Evolutionary conservation across 345 rosid species (phyloP), one percentile per base, ranked within the genome.

Genomic region (Moricandia moricandioides): DNA sequence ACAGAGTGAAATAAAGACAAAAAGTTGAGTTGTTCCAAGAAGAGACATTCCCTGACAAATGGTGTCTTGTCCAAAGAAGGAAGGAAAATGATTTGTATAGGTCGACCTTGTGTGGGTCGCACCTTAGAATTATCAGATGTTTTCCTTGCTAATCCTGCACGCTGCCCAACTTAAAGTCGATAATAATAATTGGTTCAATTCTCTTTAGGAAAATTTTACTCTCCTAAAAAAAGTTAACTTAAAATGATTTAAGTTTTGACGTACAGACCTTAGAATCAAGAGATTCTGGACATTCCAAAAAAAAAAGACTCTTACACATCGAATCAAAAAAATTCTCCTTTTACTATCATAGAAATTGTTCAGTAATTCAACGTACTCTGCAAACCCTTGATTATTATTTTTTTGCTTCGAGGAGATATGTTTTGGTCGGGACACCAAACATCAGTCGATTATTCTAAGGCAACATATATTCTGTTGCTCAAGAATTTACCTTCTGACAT

Each of bases 31-130:
- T 2, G 62, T 68, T 24, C 34, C 34, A 68, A 63, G 40, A 57
- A 33, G 72, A 77, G 68, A 71, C 76, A 77, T 77, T 77, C 80
- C 55, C 80, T 77, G 80, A 77, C 80, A 77, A 70, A 76, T 9
- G 52, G 52, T 47, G 74, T 69, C 27, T 21, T 70, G 66, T 55
- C 80, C 30, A 43, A 76, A 52, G 18, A 47, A 39, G 18, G 37
- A 8, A 56, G 24, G 18, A 34, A 63, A 56, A 35, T 71, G 35
- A 77, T 77, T 26, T 59, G 72, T 57, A 34, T 77, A 34, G 45
- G 58, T 69, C 27, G 24, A 49, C 26, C 60, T 55, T 55, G 13
- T 24, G 31, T 55, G 61, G 52, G 67, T 49, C 65, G 6, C 33
- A 67, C 78, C 66, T 66, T 75, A 47, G 64, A 59, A 30, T 59